Evolutionary conservation across 2,329 filamentous ascomycete species (phyloP).

Genomic region (Colletotrichum sp.): DNA sequence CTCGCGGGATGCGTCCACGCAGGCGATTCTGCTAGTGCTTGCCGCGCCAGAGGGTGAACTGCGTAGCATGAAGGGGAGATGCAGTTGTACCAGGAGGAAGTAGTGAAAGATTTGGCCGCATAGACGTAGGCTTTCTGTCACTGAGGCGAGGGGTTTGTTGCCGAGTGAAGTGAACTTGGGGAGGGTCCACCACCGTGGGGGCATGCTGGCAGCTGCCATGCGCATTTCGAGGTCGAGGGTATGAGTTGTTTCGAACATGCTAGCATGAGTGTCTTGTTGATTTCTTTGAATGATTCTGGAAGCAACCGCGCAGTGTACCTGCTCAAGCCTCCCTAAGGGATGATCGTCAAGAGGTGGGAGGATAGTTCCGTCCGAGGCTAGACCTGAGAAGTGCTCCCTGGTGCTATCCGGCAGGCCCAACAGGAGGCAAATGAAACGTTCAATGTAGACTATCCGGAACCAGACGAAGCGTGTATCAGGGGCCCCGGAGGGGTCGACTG

Average conservation of each 20-base stretch:
- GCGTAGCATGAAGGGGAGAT: conserved; percentile 43
- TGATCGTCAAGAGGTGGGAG: conserved; percentile 19
- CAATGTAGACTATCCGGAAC: conserved; percentile 41
- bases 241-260: conserved; percentile 28
- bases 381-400: not conserved
- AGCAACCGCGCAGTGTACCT: conserved; percentile 34
- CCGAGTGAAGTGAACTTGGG: conserved; percentile 27
- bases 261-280: conserved; percentile 23
- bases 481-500: not conserved
- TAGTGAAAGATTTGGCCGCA: conserved; percentile 40
- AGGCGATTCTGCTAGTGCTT: conserved; percentile 35
- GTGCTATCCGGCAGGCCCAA: conserved; percentile 41
- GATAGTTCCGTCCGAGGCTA: not conserved
- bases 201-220: conserved; percentile 32
- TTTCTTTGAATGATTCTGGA: conserved; percentile 43
- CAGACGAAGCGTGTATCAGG: conserved; percentile 32
- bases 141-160: conserved; percentile 5
- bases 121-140: conserved; percentile 34
- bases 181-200: conserved; percentile 37
- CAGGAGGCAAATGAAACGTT: conserved; percentile 42
- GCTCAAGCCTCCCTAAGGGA: conserved; percentile 33
- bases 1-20: conserved; percentile 42
- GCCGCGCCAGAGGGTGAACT: conserved; percentile 27
- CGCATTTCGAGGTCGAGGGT: conserved; percentile 40
- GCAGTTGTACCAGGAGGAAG: conserved; percentile 40